Evolutionary conservation across 2,329 filamentous ascomycete species (phyloP).

Genomic region (Stachybotrys chartarum): DNA sequence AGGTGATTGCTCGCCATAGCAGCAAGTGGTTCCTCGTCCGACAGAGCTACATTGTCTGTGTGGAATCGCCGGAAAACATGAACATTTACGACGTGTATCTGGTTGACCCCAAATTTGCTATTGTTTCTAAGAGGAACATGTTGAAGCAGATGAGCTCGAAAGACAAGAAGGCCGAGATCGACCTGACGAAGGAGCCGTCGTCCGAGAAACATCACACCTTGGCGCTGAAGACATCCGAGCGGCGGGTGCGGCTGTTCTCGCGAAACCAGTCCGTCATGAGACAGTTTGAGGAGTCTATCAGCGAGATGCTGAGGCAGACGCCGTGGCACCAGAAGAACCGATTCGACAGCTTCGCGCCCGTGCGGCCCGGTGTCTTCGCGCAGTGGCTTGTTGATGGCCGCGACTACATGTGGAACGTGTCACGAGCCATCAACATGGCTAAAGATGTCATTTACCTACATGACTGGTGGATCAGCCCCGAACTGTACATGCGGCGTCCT

Average conservation of each 20-base stretch:
- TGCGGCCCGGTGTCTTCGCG: constrained; percentile 78
- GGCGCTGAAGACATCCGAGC: constrained; percentile 83
- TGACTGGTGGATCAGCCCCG: constrained; percentile 97
- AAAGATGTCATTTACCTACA: constrained; percentile 98
- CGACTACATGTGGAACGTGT: constrained; percentile 99
- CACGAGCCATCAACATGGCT: constrained; percentile 91
- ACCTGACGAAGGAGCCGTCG: constrained; percentile 27
- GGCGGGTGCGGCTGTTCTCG: constrained; percentile 84
- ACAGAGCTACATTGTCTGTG: constrained; percentile 94
- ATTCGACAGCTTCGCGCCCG: constrained; percentile 89
- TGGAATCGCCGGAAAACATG: constrained; percentile 98
- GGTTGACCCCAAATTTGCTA: constrained; percentile 81
- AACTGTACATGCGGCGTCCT: constrained; percentile 89
- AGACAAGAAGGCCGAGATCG: constrained; percentile 47
- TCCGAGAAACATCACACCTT: constrained; percentile 69
- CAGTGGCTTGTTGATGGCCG: constrained; percentile 96
- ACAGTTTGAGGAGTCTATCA: constrained; percentile 92
- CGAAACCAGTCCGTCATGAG: constrained; percentile 82
- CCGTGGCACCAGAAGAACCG: constrained; percentile 78
- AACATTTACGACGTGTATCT: constrained; percentile 98
- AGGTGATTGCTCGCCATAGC: constrained; percentile 74
- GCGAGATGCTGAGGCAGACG: constrained; percentile 75
- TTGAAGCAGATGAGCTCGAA: constrained; percentile 47
- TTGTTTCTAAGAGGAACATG: constrained; percentile 65
- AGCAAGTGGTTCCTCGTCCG: constrained; percentile 98